phyloP scores from a whole-genome alignment of 2,329 filamentous ascomycete species.

The Verticillium dahliae region DNA sequence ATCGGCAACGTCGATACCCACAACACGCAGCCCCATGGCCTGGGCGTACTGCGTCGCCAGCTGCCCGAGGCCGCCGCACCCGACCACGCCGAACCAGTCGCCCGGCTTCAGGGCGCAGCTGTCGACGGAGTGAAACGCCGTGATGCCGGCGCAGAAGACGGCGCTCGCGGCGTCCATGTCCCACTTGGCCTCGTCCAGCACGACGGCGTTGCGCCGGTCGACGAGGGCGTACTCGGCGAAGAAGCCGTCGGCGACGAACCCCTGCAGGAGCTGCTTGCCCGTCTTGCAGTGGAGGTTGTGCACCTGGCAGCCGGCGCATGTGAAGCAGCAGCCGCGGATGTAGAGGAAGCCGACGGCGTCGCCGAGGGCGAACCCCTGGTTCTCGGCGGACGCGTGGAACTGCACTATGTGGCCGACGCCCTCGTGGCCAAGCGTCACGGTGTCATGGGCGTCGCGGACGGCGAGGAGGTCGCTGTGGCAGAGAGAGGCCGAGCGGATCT shows the following conservation, averaged over 20 bases:
- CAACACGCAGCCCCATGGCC: constrained; percentile 34
- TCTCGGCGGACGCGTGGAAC: constrained; percentile 25
- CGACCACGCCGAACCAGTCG: constrained; percentile 34
- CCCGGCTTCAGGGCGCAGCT: constrained; percentile 26
- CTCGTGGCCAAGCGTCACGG: constrained; percentile 33
- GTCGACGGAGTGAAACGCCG: constrained; percentile 32
- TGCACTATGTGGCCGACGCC: constrained; percentile 34
- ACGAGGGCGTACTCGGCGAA: constrained; percentile 40
- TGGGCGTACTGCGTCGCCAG: constrained; percentile 38
- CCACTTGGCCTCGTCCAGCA: constrained; percentile 25
- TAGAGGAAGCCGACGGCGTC: constrained; percentile 39
- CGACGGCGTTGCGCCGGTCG: constrained; percentile 35
- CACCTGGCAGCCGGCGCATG: constrained; percentile 37
- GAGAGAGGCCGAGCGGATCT: constrained; percentile 25
- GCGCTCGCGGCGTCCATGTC: constrained; percentile 29
- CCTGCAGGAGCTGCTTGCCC: constrained; percentile 30
- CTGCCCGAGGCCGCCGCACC: constrained; percentile 37
- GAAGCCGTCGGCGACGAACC: constrained; percentile 35
- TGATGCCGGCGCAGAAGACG: constrained; percentile 44
- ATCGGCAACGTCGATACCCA: constrained; percentile 37
- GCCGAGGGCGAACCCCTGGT: constrained; percentile 32
- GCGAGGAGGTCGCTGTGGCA: constrained; percentile 24
- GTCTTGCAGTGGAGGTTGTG: constrained; percentile 33
- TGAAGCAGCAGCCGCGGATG: constrained; percentile 36
- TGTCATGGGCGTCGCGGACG: constrained; percentile 15